Evolutionary conservation across 2,329 filamentous ascomycete species (phyloP).

Genomic region (Microcyclospora tardicrescens): DNA sequence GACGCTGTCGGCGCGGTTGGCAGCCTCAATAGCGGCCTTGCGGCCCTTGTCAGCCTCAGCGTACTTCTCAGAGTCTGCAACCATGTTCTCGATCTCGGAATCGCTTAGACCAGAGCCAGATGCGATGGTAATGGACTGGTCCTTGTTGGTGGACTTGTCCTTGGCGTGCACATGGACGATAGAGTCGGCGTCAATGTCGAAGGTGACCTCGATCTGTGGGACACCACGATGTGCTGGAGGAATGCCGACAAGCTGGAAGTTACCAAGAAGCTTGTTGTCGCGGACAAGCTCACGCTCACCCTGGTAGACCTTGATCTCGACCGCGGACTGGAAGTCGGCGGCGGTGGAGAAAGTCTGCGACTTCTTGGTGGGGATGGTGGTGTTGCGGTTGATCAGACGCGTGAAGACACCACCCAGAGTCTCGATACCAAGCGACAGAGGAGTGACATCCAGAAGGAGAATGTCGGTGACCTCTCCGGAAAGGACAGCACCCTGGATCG

Average conservation of each 20-base stretch:
- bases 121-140: slow-evolving; percentile 97
- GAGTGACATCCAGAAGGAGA: slow-evolving; percentile 87
- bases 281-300: slow-evolving; percentile 97
- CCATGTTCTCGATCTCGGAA: slow-evolving; percentile 90
- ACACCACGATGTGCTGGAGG: slow-evolving; percentile 93
- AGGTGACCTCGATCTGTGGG: slow-evolving; percentile 93
- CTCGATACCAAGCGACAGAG: slow-evolving; percentile 94
- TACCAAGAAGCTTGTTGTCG: slow-evolving; percentile 96
- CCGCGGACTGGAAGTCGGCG: slow-evolving; percentile 94
- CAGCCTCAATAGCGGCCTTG: slow-evolving; percentile 86
- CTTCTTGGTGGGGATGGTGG: slow-evolving; percentile 98
- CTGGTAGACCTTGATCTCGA: slow-evolving; percentile 99
- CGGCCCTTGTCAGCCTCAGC: slow-evolving; percentile 91
- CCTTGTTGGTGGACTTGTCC: slow-evolving; percentile 99
- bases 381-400: slow-evolving; percentile 96
- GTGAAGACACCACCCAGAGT: slow-evolving; percentile 97
- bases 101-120: slow-evolving; percentile 95
- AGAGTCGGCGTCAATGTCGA: slow-evolving; percentile 95
- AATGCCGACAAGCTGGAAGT: slow-evolving; percentile 98
- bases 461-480: slow-evolving; percentile 95
- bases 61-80: slow-evolving; percentile 94
- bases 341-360: slow-evolving; percentile 96
- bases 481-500: slow-evolving; percentile 92
- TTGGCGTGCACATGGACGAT: slow-evolving; percentile 97
- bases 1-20: slow-evolving; percentile 94